Evolutionary conservation across 768 basidiomycete species (phyloP).

Genomic region (Filobasidium floriforme): DNA sequence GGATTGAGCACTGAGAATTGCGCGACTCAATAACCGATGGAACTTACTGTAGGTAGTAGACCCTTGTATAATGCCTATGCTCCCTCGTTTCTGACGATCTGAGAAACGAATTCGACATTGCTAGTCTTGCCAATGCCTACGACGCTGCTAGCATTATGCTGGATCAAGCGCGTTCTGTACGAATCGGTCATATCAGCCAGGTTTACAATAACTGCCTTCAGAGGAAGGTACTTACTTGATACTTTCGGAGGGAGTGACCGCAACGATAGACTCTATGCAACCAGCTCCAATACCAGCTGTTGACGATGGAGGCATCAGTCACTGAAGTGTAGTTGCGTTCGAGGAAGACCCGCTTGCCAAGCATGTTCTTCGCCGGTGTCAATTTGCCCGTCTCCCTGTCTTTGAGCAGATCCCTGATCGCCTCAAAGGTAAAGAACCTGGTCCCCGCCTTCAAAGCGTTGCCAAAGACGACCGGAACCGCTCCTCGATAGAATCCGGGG

Average conservation of each 20-base stretch:
- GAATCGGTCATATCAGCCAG: background rate
- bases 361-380: background rate
- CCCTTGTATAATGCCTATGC: background rate
- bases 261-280: background rate
- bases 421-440: conserved; percentile 1
- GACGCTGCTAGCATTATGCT: too few relatives aligned
- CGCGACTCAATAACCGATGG: too few relatives aligned
- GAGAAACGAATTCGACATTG: too few relatives aligned
- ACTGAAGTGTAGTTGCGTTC: too few relatives aligned
- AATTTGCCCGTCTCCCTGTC: background rate
- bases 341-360: background rate
- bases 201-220: background rate
- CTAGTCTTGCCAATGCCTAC: too few relatives aligned
- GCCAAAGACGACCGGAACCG: background rate
- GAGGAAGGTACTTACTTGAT: background rate
- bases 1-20: too few relatives aligned
- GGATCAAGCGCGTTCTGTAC: too few relatives aligned
- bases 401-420: background rate
- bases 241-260: background rate
- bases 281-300: background rate
- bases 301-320: too few relatives aligned
- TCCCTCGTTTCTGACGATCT: background rate
- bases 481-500: background rate
- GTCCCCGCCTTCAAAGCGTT: background rate
- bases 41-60: background rate